Conservation (phyloP, 768 basidiomycete genomes). For the Galerina sulciceps region DNA sequence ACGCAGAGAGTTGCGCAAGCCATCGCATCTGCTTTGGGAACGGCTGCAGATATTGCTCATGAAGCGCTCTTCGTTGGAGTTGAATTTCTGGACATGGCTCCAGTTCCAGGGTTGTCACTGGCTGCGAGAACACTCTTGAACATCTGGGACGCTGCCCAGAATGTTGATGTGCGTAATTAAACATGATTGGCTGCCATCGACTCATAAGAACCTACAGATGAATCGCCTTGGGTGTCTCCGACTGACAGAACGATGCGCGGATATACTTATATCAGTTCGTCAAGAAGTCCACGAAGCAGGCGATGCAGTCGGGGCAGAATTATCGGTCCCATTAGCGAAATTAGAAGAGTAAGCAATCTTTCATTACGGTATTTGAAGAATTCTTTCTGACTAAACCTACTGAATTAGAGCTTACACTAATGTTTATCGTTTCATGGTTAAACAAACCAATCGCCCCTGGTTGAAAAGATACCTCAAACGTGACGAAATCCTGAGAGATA, state of each 20-base stretch:
- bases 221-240: constrained; percentile 72
- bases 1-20: constrained; percentile 42
- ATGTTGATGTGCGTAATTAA: constrained; percentile 57
- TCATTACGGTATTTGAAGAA: background rate
- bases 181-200: background rate
- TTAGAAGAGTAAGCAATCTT: constrained; percentile 49
- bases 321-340: constrained; percentile 52
- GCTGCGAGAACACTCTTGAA: constrained; percentile 55
- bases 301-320: constrained; percentile 47
- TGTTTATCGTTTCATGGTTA: constrained; percentile 56
- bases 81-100: constrained; percentile 51
- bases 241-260: constrained; percentile 74
- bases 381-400: background rate
- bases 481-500: constrained; percentile 64
- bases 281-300: constrained; percentile 68
- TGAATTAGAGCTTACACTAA: constrained; percentile 39
- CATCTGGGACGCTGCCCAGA: constrained; percentile 69
- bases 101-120: constrained; percentile 57
- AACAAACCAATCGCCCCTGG: constrained; percentile 70
- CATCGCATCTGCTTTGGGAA: constrained; percentile 43
- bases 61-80: constrained; percentile 46
- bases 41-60: constrained; percentile 43
- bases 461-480: constrained; percentile 79
- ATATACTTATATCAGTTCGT: constrained; percentile 64
- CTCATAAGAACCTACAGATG: constrained; percentile 41